Evolutionary conservation across 2,329 filamentous ascomycete species (phyloP).

Genomic region (Colletotrichum godetiae): DNA sequence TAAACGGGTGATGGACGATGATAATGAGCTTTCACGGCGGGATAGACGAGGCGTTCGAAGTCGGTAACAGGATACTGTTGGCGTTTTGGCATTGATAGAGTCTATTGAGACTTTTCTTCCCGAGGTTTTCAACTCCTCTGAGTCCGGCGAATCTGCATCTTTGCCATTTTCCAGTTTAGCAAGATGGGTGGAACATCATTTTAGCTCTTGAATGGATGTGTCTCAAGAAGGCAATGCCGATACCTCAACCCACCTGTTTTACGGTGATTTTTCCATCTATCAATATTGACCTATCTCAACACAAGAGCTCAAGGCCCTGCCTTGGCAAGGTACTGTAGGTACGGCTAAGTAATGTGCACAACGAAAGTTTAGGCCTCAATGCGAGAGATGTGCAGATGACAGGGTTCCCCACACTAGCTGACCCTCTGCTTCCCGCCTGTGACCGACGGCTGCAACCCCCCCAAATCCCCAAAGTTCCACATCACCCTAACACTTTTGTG

Average conservation of each 20-base stretch:
- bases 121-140: not conserved
- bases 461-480: not conserved
- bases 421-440: slow-evolving; percentile 22
- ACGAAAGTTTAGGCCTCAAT: not conserved
- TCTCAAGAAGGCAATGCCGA: not conserved
- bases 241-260: not conserved
- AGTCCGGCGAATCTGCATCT: no score
- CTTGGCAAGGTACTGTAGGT: no score
- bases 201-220: not conserved
- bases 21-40: not conserved
- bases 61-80: not conserved
- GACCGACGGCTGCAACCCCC: not conserved
- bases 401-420: slow-evolving; percentile 19
- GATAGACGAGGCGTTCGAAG: not conserved
- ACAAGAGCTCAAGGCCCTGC: not conserved
- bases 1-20: not conserved
- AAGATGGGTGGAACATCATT: not conserved
- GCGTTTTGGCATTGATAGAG: not conserved
- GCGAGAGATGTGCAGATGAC: slow-evolving; percentile 13
- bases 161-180: not conserved
- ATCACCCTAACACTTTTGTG: not conserved
- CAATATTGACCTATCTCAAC: not conserved
- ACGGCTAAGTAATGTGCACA: not conserved
- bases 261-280: not conserved
- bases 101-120: not conserved